Conservation (phyloP, 495 filamentous ascomycete genomes). For the Neurospora sp. region DNA sequence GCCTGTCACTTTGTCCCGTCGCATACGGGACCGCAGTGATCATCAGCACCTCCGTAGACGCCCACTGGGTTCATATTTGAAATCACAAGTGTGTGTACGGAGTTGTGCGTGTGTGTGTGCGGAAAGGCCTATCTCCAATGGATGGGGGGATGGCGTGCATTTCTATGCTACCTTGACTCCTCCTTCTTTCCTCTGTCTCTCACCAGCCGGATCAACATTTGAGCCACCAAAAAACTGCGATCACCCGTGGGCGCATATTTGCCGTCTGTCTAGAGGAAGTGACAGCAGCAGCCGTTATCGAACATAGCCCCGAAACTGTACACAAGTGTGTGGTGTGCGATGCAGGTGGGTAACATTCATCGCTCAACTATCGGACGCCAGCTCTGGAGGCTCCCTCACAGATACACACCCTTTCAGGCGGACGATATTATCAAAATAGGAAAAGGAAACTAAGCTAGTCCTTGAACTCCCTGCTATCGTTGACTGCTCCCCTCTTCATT, state of each 20-base stretch:
- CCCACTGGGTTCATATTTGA: not conserved
- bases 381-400: not conserved
- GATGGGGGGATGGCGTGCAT: not conserved
- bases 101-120: not conserved
- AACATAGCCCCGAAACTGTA: not conserved
- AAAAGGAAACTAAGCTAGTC: not conserved
- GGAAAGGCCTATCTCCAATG: not conserved
- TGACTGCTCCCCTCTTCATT: not conserved
- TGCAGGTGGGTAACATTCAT: not conserved
- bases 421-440: not conserved
- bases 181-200: not conserved
- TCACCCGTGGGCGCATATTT: not conserved
- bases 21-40: not conserved
- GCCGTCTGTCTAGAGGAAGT: not conserved
- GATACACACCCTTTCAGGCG: not conserved
- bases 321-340: not conserved
- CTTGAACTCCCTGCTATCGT: not conserved
- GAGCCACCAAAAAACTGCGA: not conserved
- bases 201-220: not conserved
- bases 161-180: not conserved
- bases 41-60: not conserved
- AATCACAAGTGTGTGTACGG: not conserved
- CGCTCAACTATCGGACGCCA: not conserved
- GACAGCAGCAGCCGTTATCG: not conserved
- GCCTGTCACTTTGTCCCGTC: not conserved